Evolutionary conservation across 495 filamentous ascomycete genomes (phyloP), one percentile per base, ranked within the genome.

Genomic region (Aspergillus carlsbadensis): DNA sequence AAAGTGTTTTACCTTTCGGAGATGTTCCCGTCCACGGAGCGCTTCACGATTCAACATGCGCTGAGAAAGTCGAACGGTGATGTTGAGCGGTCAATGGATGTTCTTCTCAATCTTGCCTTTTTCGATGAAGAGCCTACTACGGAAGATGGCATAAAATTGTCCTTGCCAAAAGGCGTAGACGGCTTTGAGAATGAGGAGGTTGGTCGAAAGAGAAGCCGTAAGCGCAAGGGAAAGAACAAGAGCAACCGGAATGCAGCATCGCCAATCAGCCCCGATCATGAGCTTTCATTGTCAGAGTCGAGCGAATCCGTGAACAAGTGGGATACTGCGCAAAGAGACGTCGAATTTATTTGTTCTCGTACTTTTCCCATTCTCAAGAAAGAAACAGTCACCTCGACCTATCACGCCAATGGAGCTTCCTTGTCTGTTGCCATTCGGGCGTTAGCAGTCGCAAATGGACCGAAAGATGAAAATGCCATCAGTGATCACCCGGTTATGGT

Each of bases 81-180:
- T 63, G 76, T 85, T 17, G 78, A 78, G n/a, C 77, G 78, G 17
- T 82, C 91, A 1, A 85, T 95, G 59, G 91, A 98, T 65, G 85
- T 90, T 44, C 75, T 98, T 3, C 78, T 96, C 10, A 94, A 87
- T 52, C 77, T 87, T 6, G 79, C 85, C 10, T 90, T 83, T 65
- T 83, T 96, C 14, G 81, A 88, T 37, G 78, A 90, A 33, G 70
- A 75, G 3, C 61, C 69, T n/a, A 15, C 52, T 0, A 57, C 52
- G 14, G 64, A 67, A 17, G 70, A 73, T 6, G 71, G 66, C 0
- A 74, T 75, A 2, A 74, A 79, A 20, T 61, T 69, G 1, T 63
- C 59, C 5, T 66, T 83, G 11, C 81, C 81, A 2, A 91, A 87
- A 65, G 89, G 92, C 2, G 73, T 96, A 10, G 91, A 97, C 54